These are phyloP conservation scores for Phaeosphaeria sp. DNA, from an alignment of 2,329 filamentous ascomycete genomes.

Conservation along the genomic window DNA sequence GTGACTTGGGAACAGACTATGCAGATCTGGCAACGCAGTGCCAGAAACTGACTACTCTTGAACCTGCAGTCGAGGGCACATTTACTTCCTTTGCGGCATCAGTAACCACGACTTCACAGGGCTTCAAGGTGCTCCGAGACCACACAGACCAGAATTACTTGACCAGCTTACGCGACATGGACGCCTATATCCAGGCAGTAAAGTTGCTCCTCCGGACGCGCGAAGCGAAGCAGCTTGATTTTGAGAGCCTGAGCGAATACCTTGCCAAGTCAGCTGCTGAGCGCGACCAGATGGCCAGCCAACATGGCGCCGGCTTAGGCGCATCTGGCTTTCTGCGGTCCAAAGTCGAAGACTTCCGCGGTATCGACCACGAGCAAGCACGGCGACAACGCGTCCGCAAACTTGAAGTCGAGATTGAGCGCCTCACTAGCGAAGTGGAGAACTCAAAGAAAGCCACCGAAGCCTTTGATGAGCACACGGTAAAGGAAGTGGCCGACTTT, in stretches of 20 bases:
- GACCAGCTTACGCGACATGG: slow-evolving; percentile 91
- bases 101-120: slow-evolving; percentile 81
- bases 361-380: slow-evolving; percentile 93
- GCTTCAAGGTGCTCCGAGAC: slow-evolving; percentile 82
- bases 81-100: slow-evolving; percentile 86
- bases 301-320: slow-evolving; percentile 68
- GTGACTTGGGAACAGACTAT: slow-evolving; percentile 86
- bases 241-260: slow-evolving; percentile 94
- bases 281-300: slow-evolving; percentile 77
- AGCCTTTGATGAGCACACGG: slow-evolving; percentile 94
- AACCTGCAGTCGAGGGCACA: slow-evolving; percentile 82
- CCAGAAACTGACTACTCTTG: slow-evolving; percentile 87
- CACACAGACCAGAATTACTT: slow-evolving; percentile 96
- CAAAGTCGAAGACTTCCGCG: slow-evolving; percentile 95
- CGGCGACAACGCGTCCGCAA: slow-evolving; percentile 86
- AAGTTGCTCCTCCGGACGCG: slow-evolving; percentile 89
- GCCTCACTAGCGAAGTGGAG: slow-evolving; percentile 86
- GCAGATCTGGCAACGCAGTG: slow-evolving; percentile 92
- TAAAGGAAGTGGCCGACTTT: slow-evolving; percentile 91
- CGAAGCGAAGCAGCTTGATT: slow-evolving; percentile 97
- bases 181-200: slow-evolving; percentile 86
- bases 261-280: slow-evolving; percentile 89
- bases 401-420: slow-evolving; percentile 89
- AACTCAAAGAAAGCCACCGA: slow-evolving; percentile 84
- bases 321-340: slow-evolving; percentile 88